Base-by-base conservation (phyloP, 2,329 filamentous ascomycete species). In the Rhexocercosporidium sp. region DNA sequence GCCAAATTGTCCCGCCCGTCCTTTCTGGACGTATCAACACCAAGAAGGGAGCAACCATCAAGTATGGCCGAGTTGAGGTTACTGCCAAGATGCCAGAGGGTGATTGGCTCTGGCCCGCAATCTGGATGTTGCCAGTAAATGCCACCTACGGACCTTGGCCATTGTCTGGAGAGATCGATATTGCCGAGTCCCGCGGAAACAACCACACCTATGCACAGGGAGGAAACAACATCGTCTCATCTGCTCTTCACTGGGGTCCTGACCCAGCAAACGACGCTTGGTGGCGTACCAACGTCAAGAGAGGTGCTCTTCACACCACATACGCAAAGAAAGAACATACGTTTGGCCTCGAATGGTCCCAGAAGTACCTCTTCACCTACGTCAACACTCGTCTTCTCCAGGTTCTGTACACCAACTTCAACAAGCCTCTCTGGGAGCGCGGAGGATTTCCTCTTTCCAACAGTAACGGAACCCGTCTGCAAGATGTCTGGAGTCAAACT, bases 31-130 rank as follows among this genome's bases (percentile, higher is more conserved):
- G 93, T 68, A 88, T 96, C 80, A 91, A 90, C 80, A 94, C 91
- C 65, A 90, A 87, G 76, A 86, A 86, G 51, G 87, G 90, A 18
- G 88, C 88, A 7, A 85, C 81, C 18, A 92, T 96, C 82, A 92
- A 89, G 79, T 96, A 92, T 76, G 93, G 93, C 57, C 90, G 92
- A 51, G 85, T 96, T 62, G 92, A 96, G 77, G 92, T 96, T 5
- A 88, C 85, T 1, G 93, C 93, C 29, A 90, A 90, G 79, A 81
- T 96, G 31, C 92, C 93, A 4, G 79, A 82, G 57, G 93, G 93
- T 63, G 92, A 96, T 80, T 96, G 93, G 93, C 84, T 96, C 12
- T 96, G 93, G 93, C 93, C 93, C 1, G 92, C 92, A n/a, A 95
- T 96, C 75, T 94, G 92, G 91, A 92, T 96, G 91, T 83, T 96